Conservation (phyloP, 345 rosid genomes). For the Salix brachista region DNA sequence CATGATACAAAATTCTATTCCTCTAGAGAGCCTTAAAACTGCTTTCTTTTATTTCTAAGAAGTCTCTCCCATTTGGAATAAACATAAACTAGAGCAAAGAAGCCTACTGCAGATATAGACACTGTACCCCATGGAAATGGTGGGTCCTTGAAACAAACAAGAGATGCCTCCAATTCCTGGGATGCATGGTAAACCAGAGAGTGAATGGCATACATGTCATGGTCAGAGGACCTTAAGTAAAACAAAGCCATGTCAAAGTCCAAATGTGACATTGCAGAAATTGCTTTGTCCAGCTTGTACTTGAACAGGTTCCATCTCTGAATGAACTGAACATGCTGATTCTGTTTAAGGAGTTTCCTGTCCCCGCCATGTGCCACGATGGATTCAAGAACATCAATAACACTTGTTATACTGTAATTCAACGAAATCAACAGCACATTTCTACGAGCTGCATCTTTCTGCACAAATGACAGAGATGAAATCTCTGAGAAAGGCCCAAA, state of each 20-base stretch:
- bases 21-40: conserved; percentile 56
- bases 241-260: conserved; percentile 84
- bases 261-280: conserved; percentile 75
- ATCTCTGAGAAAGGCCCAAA: conserved; percentile 93
- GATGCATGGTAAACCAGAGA: conserved; percentile 73
- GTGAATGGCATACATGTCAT: conserved; percentile 77
- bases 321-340: conserved; percentile 53
- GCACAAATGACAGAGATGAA: conserved; percentile 75
- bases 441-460: conserved; percentile 91
- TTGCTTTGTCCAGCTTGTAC: conserved; percentile 78
- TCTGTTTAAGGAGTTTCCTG: conserved; percentile 59
- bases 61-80: conserved; percentile 58
- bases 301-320: conserved; percentile 87
- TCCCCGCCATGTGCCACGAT: conserved; percentile 81
- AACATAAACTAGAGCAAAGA: conserved; percentile 55
- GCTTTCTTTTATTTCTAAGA: conserved; percentile 84
- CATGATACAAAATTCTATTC: conserved; percentile 32
- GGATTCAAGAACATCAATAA: conserved; percentile 69
- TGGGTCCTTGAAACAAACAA: conserved; percentile 90
- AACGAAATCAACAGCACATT: conserved; percentile 68
- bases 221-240: conserved; percentile 73
- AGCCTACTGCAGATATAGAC: conserved; percentile 46
- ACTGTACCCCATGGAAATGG: conserved; percentile 83
- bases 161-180: conserved; percentile 82
- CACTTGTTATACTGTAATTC: conserved; percentile 77